phyloP scores from a whole-genome alignment of 768 basidiomycete genomes.

The Suillus lakei region DNA sequence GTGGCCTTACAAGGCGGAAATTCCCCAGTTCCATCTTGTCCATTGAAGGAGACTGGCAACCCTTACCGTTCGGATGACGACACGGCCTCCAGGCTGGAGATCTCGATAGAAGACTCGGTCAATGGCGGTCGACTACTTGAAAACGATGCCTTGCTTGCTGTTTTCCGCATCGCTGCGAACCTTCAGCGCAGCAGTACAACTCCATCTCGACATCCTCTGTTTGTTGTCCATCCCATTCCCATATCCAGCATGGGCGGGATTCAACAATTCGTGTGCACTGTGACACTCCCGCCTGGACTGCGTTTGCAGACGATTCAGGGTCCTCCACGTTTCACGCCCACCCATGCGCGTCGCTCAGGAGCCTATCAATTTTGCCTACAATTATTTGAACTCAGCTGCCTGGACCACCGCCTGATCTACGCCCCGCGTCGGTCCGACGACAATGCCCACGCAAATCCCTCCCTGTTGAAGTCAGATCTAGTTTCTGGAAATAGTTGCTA shows the following conservation, averaged over 20 bases:
- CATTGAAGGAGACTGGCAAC: slow-evolving; percentile 43
- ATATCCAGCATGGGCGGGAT: slow-evolving; percentile 22
- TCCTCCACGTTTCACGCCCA: slow-evolving; percentile 46
- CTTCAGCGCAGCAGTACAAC: slow-evolving; percentile 16
- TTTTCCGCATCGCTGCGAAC: slow-evolving; percentile 54
- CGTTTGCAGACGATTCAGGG: slow-evolving; percentile 49
- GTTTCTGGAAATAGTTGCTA: slow-evolving; percentile 56
- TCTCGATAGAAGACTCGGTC: slow-evolving; percentile 62
- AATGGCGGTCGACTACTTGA: slow-evolving; percentile 63
- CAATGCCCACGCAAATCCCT: not conserved
- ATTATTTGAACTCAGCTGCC: slow-evolving; percentile 52
- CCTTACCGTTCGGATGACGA: slow-evolving; percentile 55
- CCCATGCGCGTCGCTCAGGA: slow-evolving; percentile 61
- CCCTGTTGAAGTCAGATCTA: slow-evolving; percentile 25
- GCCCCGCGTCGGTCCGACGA: slow-evolving; percentile 10
- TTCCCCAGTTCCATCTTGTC: slow-evolving; percentile 48
- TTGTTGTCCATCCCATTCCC: slow-evolving; percentile 16
- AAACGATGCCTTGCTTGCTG: slow-evolving; percentile 58
- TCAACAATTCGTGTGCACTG: slow-evolving; percentile 49
- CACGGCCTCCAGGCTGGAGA: slow-evolving; percentile 26
- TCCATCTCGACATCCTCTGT: slow-evolving; percentile 18
- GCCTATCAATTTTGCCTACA: slow-evolving; percentile 59
- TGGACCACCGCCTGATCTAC: slow-evolving; percentile 55
- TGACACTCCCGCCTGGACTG: slow-evolving; percentile 50
- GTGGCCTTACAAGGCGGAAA: slow-evolving; percentile 40